Evolutionary conservation across 352 stramenopile species (phyloP), one percentile per base, ranked within the genome.

Genomic region (Pythium pectinolyticum): DNA sequence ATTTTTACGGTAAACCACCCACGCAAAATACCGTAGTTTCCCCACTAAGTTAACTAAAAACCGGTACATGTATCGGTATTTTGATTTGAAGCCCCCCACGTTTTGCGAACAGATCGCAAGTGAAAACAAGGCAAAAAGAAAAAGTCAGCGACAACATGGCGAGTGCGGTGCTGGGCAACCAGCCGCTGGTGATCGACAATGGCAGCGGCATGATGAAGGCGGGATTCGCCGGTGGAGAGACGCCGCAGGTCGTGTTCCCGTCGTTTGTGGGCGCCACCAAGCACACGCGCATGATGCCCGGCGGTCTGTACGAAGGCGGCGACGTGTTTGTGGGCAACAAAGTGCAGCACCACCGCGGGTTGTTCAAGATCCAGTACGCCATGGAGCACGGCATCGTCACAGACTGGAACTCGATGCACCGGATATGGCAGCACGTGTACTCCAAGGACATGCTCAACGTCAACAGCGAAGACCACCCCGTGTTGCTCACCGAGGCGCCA

Each of bases 351-450:
- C 83, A 94, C 69, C 84, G 84, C 54, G 84, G 84, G 19, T 70
- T 94, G 50, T 94, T 94, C 70, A 81, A 74, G 55, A 88, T 94
- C 59, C 80, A 90, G 57, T 88, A 94, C 66, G 84, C 84, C 51
- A 92, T 97, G 82, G 81, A 95, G 70, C 84, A 93, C 54, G 90
- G 90, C 46, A 72, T 96, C 5, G 80, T 96, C 41, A 84, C 75
- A 47, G 81, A 96, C 75, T 95, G 85, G 83, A 88, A 82, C 53
- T 74, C 70, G 43, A 95, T 97, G 86, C 84, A 96, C 54, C 84
- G 85, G 50, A 88, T 97, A 65, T 91, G 89, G 88, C 77, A 96
- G 67, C 88, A 96, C 66, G 75, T 96, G 20, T 95, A 95, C 72
- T 88, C 87, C 25, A 92, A 93, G 69, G 84, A 95, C 50, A 90